These are phyloP conservation scores for Crithidia expoeki DNA, from an alignment of 208 protist genomes.

Conservation along the genomic window DNA sequence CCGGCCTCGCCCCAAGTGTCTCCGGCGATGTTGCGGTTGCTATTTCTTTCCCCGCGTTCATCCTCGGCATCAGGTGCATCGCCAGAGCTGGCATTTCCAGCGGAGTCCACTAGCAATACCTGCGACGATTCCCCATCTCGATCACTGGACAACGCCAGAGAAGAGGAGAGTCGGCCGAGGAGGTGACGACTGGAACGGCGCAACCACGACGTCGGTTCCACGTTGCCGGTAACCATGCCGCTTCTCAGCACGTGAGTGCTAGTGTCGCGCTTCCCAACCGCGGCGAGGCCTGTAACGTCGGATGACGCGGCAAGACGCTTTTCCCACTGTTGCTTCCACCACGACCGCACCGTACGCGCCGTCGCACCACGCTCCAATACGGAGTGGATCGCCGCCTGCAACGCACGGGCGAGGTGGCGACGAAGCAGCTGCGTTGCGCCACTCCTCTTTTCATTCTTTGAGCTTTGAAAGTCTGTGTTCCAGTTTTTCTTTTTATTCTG, in stretches of 20 bases:
- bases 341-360: slow-evolving; percentile 18
- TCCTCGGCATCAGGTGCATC: neutral
- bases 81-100: neutral
- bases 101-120: slow-evolving; percentile 2
- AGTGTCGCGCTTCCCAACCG: neutral
- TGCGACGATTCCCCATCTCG: neutral
- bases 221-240: neutral
- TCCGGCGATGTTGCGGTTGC: neutral
- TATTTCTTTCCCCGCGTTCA: neutral
- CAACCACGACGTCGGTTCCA: slow-evolving; percentile 8
- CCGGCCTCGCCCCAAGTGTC: neutral
- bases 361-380: neutral
- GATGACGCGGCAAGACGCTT: neutral
- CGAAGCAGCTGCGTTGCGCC: neutral
- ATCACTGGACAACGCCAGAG: slow-evolving; percentile 23
- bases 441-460: neutral
- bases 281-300: neutral
- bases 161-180: slow-evolving; percentile 15
- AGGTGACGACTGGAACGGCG: neutral
- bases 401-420: neutral
- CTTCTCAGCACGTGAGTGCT: neutral
- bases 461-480: neutral
- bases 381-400: neutral
- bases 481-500: neutral
- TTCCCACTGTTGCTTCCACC: slow-evolving; percentile 14